A percentile compares a stretch with the other conserved stretches of the same genome.
Conservation (phyloP, 352 stramenopile genomes). For the Pythium monospermum region DNA sequence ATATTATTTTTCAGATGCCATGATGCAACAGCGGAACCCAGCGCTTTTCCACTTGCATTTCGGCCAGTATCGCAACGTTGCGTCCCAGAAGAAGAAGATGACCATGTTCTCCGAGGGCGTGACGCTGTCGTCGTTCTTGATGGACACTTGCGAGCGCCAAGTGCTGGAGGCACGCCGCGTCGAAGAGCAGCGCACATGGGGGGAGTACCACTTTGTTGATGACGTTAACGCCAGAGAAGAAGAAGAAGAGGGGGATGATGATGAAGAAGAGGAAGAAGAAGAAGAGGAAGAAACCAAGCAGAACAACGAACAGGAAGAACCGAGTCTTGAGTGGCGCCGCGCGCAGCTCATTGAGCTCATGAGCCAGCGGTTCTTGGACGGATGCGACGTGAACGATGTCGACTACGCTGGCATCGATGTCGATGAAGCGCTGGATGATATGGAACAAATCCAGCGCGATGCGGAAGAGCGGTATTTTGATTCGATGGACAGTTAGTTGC, state of each 20-base stretch:
- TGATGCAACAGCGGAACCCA: conserved; percentile 77
- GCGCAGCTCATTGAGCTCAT: conserved; percentile 71
- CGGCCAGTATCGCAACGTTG: conserved; percentile 53
- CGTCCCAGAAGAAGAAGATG: conserved; percentile 10
- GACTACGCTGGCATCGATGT: conserved; percentile 64
- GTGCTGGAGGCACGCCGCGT: conserved; percentile 61
- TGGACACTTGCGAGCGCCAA: conserved; percentile 59
- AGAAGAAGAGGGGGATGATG: conserved; percentile 43
- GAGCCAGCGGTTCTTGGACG: conserved; percentile 62
- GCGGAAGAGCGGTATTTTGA: conserved; percentile 78
- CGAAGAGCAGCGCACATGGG: conserved; percentile 60
- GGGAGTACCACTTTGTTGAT: conserved; percentile 25
- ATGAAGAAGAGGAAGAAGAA: conserved; percentile 30
- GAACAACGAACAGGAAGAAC: conserved; percentile 1
- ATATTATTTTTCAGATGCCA: conserved; percentile 73
- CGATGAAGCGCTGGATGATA: conserved; percentile 58
- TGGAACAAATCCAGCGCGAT: conserved; percentile 64
- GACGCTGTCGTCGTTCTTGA: conserved; percentile 60
- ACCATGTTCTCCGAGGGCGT: conserved; percentile 9
- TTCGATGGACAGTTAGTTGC: no score
- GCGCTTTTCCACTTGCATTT: conserved; percentile 83
- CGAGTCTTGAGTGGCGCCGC: conserved; percentile 39
- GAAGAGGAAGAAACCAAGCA: conserved; percentile 33
- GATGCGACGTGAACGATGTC: conserved; percentile 50
- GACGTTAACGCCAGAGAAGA: conserved; percentile 25